Percentiles rank a stretch among this genome's conserved stretches.
These are phyloP conservation scores for Pholiota conissans DNA, from an alignment of 768 basidiomycete genomes.

Conservation along the genomic window DNA sequence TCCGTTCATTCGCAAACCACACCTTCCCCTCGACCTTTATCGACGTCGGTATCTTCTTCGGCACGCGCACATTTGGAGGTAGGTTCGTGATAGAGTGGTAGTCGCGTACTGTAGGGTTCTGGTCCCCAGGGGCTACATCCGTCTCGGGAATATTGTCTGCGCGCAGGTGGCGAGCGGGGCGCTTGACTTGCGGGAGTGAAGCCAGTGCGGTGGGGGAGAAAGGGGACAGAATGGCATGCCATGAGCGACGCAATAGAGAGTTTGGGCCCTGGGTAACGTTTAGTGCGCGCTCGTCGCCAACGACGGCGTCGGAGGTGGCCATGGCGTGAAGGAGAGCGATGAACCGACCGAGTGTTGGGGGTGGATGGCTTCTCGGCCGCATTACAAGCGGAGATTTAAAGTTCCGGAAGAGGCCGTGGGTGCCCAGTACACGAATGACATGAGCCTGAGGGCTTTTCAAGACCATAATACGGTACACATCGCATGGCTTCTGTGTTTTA, in stretches of 20 bases:
- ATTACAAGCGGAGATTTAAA: too few species aligned
- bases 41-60: constrained; percentile 79
- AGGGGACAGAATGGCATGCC: constrained; percentile 55
- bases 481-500: too few species aligned
- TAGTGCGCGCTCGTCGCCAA: constrained; percentile 1
- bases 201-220: constrained; percentile 69
- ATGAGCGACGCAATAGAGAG: constrained; percentile 56
- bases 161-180: constrained; percentile 59
- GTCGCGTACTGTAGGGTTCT: constrained; percentile 64
- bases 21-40: constrained; percentile 93
- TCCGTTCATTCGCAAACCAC: constrained; percentile 97
- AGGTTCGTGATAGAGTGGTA: constrained; percentile 73
- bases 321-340: not conserved
- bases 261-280: constrained; percentile 17
- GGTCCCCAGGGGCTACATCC: constrained; percentile 45
- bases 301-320: not conserved
- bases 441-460: too few species aligned
- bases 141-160: constrained; percentile 74
- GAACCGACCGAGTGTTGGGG: too few species aligned
- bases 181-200: constrained; percentile 40
- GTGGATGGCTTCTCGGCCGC: too few species aligned
- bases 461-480: too few species aligned
- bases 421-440: too few species aligned
- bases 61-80: constrained; percentile 67
- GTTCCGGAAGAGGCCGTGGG: too few species aligned